A percentile compares a stretch with the other conserved stretches of the same genome.
Evolutionary conservation across 192 early-diverging fungal species (phyloP).

Genomic region (Mortierella antarctica): DNA sequence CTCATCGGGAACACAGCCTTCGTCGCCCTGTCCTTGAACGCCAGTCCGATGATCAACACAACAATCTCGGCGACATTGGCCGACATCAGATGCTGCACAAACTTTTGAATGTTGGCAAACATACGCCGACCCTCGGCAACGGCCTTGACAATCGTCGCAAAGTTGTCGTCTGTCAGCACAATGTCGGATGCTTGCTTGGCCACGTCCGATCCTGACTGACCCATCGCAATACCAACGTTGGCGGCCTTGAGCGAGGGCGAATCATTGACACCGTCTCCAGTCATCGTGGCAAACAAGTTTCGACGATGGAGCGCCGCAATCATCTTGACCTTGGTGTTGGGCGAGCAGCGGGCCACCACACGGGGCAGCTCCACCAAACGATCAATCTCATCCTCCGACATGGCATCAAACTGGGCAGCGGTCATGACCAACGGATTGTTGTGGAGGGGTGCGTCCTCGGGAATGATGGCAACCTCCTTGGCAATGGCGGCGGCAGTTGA

Average conservation of each 20-base stretch:
- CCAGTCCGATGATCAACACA: slow-evolving; percentile 77
- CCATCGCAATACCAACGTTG: slow-evolving; percentile 90
- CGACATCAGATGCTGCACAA: slow-evolving; percentile 78
- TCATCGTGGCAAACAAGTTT: slow-evolving; percentile 82
- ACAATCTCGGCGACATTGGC: slow-evolving; percentile 81
- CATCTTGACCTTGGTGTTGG: slow-evolving; percentile 98
- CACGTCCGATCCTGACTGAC: slow-evolving; percentile 91
- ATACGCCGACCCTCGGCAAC: slow-evolving; percentile 85
- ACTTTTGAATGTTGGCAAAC: slow-evolving; percentile 82
- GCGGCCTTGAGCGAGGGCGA: slow-evolving; percentile 79
- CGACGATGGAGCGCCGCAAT: slow-evolving; percentile 89
- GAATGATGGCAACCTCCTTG: slow-evolving; percentile 63
- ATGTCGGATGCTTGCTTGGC: slow-evolving; percentile 95
- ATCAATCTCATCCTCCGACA: slow-evolving; percentile 86
- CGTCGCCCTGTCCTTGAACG: slow-evolving; percentile 69
- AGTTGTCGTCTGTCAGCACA: slow-evolving; percentile 85
- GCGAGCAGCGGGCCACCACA: slow-evolving; percentile 96
- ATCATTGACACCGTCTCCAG: slow-evolving; percentile 85
- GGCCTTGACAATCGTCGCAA: slow-evolving; percentile 86
- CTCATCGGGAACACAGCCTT: slow-evolving; percentile 80
- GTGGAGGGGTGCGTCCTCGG: slow-evolving; percentile 60
- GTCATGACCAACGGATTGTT: slow-evolving; percentile 77
- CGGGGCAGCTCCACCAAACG: slow-evolving; percentile 81
- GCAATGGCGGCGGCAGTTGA: slow-evolving; percentile 94
- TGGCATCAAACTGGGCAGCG: slow-evolving; percentile 84